Evolutionary conservation across 179 eudicot species (phyloP).

Genomic region (Camellia oleifera): DNA sequence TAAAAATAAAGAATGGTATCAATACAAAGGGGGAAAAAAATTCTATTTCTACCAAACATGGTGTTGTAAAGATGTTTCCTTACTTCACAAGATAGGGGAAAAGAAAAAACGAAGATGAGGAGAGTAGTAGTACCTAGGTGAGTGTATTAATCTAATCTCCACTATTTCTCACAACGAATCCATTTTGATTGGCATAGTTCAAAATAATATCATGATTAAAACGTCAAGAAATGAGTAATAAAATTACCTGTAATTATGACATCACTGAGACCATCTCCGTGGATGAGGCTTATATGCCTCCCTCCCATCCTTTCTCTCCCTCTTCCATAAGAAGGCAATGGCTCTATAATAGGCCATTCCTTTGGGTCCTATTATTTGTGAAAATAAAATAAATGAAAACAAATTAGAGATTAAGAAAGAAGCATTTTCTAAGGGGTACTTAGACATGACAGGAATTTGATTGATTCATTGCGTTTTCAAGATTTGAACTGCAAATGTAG

Average conservation of each 20-base stretch:
- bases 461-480: neutral
- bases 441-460: neutral
- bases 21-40: no score
- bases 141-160: neutral
- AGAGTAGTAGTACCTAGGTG: neutral
- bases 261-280: constrained; percentile 71
- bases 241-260: constrained; percentile 86
- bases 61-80: no score
- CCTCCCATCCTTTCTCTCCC: constrained; percentile 93
- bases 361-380: constrained; percentile 65
- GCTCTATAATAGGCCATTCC: constrained; percentile 94
- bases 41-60: no score
- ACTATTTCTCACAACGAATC: neutral
- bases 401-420: neutral
- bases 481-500: no score
- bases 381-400: constrained; percentile 20
- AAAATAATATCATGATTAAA: neutral
- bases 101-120: no score
- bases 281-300: constrained; percentile 95
- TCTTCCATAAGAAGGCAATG: constrained; percentile 97
- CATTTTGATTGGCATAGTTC: no score
- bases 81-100: no score
- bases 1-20: no score
- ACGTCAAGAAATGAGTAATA: neutral
- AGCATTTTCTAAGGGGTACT: neutral